Evolutionary conservation across 345 rosid genomes (phyloP).

Genomic region (Aquilaria yunnanensis): DNA sequence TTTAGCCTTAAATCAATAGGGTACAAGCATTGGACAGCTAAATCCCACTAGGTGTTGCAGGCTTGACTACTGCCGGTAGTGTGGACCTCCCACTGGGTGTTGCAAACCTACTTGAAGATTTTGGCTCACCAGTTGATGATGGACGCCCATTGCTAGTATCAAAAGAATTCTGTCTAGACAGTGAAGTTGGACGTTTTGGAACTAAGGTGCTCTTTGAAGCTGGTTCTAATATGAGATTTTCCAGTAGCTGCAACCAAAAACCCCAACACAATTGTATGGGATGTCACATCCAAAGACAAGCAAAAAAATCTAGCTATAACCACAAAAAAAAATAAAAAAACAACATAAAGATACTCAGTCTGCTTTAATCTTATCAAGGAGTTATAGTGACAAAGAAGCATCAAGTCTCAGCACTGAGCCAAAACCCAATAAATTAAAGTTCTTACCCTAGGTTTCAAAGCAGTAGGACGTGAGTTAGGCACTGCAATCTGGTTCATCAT

Average conservation of each 20-base stretch:
- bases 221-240: constrained; percentile 47
- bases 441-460: constrained; percentile 56
- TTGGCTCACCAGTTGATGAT: constrained; percentile 56
- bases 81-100: constrained; percentile 57
- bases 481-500: constrained; percentile 40
- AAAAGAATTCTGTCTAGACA: constrained; percentile 38
- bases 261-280: constrained; percentile 17
- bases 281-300: constrained; percentile 6
- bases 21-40: too few species aligned
- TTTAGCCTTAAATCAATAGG: too few species aligned
- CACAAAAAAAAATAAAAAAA: neutral
- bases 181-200: constrained; percentile 31
- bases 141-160: constrained; percentile 40
- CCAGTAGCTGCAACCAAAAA: constrained; percentile 34
- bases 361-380: too few species aligned
- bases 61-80: constrained; percentile 37
- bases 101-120: constrained; percentile 41
- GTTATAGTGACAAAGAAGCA: too few species aligned
- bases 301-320: constrained; percentile 8
- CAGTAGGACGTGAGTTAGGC: constrained; percentile 42
- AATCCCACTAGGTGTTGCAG: constrained; percentile 20
- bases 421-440: constrained; percentile 1
- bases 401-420: neutral
- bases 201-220: constrained; percentile 24
- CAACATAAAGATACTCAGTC: neutral